These are phyloP conservation scores for Nothomitra cinnamomea DNA, from an alignment of 2,329 filamentous ascomycete genomes.

Conservation along the genomic window DNA sequence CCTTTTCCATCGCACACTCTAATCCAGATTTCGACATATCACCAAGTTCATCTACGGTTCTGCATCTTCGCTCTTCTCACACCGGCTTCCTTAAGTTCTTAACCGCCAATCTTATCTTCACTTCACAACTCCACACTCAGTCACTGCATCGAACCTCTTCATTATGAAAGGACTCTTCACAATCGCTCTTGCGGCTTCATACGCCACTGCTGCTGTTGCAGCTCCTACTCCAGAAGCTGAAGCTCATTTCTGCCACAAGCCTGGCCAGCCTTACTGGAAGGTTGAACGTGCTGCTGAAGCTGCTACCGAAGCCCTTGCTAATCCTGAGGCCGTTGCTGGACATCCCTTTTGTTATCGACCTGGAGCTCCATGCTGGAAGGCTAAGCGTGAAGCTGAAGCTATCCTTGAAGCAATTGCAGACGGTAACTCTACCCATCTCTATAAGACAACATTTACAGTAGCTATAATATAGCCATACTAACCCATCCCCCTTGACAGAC, in stretches of 20 bases:
- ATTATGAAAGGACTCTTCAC: conserved; percentile 30
- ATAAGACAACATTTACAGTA: background rate
- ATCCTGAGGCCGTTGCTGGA: conserved; percentile 10
- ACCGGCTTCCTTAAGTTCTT: too few relatives aligned
- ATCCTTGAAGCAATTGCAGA: conserved; percentile 13
- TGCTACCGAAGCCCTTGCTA: conserved; percentile 13
- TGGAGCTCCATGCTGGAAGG: conserved; percentile 28
- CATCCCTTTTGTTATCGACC: conserved; percentile 21
- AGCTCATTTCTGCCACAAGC: conserved; percentile 2
- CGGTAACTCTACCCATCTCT: conserved; percentile 6
- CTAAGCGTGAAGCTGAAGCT: conserved; percentile 25
- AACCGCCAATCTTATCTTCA: background rate
- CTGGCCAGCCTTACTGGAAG: conserved; percentile 8
- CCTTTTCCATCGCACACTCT: too few relatives aligned
- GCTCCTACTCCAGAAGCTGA: conserved; percentile 8
- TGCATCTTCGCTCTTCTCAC: too few relatives aligned
- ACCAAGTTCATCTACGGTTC: too few relatives aligned
- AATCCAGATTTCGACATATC: too few relatives aligned
- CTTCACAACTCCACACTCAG: background rate
- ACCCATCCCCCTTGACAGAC: background rate
- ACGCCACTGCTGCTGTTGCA: conserved; percentile 22
- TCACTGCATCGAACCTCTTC: too few relatives aligned
- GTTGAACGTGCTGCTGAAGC: conserved; percentile 8
- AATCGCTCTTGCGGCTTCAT: conserved; percentile 23
- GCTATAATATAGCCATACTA: background rate